Conservation (phyloP, 345 rosid species). For the Eucalyptus regnans region DNA sequence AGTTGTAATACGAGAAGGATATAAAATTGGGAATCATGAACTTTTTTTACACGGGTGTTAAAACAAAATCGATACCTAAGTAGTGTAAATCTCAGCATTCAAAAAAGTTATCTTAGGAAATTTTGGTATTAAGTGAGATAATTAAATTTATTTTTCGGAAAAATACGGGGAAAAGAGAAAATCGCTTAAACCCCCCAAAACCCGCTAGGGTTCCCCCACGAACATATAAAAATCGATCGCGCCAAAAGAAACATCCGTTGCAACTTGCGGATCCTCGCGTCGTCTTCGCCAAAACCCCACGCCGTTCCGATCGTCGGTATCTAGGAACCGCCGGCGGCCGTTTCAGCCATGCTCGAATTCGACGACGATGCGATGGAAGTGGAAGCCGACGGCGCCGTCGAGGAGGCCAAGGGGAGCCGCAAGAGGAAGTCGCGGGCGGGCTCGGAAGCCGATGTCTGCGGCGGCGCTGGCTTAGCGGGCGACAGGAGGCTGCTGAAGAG, state of each 20-base stretch:
- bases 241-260: neutral
- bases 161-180: neutral
- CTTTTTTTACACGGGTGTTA: neutral
- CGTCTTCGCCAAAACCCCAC: neutral
- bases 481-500: constrained; percentile 9
- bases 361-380: neutral
- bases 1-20: neutral
- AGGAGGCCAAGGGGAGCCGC: neutral
- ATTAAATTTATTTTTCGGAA: neutral
- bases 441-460: neutral
- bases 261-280: neutral
- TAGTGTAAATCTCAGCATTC: neutral
- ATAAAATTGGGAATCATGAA: neutral
- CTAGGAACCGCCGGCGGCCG: neutral
- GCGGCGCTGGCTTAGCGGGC: neutral
- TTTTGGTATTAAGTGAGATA: neutral
- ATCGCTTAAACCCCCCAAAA: neutral
- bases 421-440: neutral
- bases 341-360: neutral
- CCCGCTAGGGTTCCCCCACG: neutral
- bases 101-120: neutral
- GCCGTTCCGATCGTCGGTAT: neutral
- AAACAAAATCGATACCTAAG: neutral
- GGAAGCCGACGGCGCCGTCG: neutral
- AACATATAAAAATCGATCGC: neutral